Conservation (phyloP, 2,329 filamentous ascomycete genomes). For the Clarireedia paspali region DNA sequence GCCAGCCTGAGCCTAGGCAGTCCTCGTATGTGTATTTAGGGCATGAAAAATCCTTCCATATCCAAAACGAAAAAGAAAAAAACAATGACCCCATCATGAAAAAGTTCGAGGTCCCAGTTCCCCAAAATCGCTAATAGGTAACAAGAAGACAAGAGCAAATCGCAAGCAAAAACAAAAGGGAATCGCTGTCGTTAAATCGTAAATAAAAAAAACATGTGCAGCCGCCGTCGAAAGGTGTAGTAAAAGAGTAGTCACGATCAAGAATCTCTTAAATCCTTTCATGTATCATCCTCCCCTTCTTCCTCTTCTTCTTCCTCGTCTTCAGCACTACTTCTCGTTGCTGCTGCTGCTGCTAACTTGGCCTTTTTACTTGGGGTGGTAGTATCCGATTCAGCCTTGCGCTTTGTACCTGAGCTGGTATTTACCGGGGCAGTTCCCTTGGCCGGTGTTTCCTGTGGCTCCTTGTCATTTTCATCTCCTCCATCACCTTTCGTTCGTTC, state of each 20-base stretch:
- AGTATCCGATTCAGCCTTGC: conserved; percentile 48
- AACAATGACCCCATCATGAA: background rate
- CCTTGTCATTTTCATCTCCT: conserved; percentile 33
- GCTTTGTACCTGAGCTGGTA: conserved; percentile 42
- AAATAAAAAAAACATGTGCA: conserved; percentile 19
- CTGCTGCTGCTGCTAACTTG: conserved; percentile 32
- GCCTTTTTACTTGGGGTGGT: conserved; percentile 45
- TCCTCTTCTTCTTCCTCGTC: conserved; percentile 29
- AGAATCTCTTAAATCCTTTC: conserved; percentile 6
- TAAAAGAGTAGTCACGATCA: conserved; percentile 1
- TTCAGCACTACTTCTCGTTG: conserved; percentile 27
- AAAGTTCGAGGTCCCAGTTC: background rate
- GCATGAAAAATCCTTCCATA: conserved; percentile 9
- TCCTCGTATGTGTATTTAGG: conserved; percentile 1
- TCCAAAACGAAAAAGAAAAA: background rate
- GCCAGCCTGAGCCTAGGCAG: conserved; percentile 2
- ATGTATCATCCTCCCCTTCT: conserved; percentile 25
- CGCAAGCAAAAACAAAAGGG: conserved; percentile 11
- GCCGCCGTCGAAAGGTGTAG: background rate
- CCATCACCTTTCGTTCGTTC: conserved; percentile 51
- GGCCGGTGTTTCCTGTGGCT: conserved; percentile 26
- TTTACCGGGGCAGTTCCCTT: conserved; percentile 26
- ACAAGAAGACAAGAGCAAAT: conserved; percentile 14
- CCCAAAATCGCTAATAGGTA: conserved; percentile 16
- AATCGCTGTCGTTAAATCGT: conserved; percentile 27